Evolutionary conservation across 352 stramenopile species (phyloP).

Genomic region (Plasmopara viticola): DNA sequence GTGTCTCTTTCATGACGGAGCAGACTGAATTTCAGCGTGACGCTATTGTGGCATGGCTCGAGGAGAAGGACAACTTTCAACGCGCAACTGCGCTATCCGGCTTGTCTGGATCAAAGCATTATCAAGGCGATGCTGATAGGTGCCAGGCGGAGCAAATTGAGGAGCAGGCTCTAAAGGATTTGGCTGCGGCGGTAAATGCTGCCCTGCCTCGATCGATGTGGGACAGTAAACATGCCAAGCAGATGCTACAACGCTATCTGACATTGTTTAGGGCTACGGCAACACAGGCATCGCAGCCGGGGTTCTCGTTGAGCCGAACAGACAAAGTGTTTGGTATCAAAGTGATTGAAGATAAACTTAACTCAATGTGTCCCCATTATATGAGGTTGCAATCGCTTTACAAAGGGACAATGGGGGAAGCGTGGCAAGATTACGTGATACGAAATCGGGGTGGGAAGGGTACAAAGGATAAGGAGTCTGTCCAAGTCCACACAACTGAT

Average conservation of each 20-base stretch:
- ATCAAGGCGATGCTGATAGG: background rate
- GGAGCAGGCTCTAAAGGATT: slow-evolving; percentile 2
- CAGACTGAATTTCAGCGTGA: slow-evolving; percentile 2
- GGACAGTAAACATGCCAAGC: slow-evolving; percentile 4
- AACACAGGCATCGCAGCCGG: slow-evolving; percentile 1
- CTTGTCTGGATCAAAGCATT: background rate
- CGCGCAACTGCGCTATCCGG: slow-evolving; percentile 4
- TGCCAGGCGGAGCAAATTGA: slow-evolving; percentile 2
- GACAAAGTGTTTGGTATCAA: slow-evolving; percentile 6
- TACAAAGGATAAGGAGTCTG: background rate
- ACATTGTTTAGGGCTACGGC: slow-evolving; percentile 4
- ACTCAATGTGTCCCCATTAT: slow-evolving; percentile 14
- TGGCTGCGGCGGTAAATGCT: slow-evolving; percentile 7
- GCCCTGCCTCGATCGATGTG: slow-evolving; percentile 4
- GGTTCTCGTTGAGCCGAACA: slow-evolving; percentile 1
- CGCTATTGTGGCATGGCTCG: slow-evolving; percentile 10
- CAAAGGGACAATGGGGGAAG: background rate
- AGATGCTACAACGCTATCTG: slow-evolving; percentile 10
- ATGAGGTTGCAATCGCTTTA: slow-evolving; percentile 5
- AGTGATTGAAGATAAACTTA: slow-evolving; percentile 11
- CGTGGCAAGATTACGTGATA: background rate
- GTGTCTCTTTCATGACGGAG: background rate
- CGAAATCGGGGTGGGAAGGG: background rate
- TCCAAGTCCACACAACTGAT: background rate
- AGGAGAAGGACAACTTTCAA: slow-evolving; percentile 10